Base-by-base conservation (phyloP, 1,284 basidiomycete species). In the Wallemia hederae region DNA sequence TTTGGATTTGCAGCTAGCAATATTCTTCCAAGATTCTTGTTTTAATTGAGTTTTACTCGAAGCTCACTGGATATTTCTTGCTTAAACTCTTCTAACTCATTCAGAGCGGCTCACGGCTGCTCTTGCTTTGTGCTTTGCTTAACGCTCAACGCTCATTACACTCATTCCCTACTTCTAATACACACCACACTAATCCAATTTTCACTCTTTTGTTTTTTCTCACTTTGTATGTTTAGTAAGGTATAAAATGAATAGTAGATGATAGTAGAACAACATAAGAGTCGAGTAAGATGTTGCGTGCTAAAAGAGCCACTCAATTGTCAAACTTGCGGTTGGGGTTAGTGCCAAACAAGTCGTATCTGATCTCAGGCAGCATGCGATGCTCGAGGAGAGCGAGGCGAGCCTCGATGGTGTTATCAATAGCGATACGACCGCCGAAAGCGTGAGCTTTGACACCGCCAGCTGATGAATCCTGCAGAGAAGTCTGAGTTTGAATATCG, bases 371-470 rank as follows among this genome's bases (percentile, higher is more conserved):
- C 55, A 92, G 74, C 89, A 91, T 91, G 85, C 89, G 63, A 68
- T 91, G 85, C 72, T 94, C 88, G 55, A 94, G 74, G 64, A 94
- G 72, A 66, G 80, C 77, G 67, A 96, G 72, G 59, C 90, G 79
- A 69, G 91, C 88, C 65, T 88, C 86, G 60, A 96, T 75, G 0
- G 89, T 90, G 69, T 96, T 94, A 71, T 94, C 84, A 25, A 96
- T 76, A 31, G 80, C 83, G 69, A 94, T 94, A 59, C 85, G 79
- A 56, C 77, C 76, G 15, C 75, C 76, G 49, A 82, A 82, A 61
- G 79, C 83, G 26, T 78, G 70, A 25, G 92, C 77, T 66, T 82
- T 81, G 57, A 92, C 73, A 26, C 90, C 90, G 24, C 90, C 90
- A 60, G 88, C 80, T 27, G 28, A 7, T 39, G 25, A 2, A 22